Evolutionary conservation across 2,329 filamentous ascomycete genomes (phyloP).

Genomic region (Diaporthe citri): DNA sequence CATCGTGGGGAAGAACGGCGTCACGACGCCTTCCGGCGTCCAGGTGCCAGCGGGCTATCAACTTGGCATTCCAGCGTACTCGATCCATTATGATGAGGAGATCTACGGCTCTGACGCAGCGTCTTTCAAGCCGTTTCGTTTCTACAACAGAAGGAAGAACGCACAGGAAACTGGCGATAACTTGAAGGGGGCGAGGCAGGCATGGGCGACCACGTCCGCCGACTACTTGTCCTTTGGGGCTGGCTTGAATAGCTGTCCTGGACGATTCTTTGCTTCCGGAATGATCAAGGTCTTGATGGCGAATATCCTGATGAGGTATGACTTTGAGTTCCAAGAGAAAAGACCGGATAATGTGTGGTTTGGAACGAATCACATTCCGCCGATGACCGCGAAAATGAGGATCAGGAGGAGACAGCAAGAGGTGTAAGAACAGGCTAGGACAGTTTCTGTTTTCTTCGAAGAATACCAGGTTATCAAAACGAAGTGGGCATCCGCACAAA

Average conservation of each 20-base stretch:
- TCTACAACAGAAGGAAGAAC: conserved; percentile 40
- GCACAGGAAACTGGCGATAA: conserved; percentile 25
- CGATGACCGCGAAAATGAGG: conserved; percentile 47
- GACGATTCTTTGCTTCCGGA: conserved; percentile 54
- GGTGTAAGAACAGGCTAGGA: conserved; percentile 3
- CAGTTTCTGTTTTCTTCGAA: neutral
- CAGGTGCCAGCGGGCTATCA: conserved; percentile 52
- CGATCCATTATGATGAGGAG: conserved; percentile 50
- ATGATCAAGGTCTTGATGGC: conserved; percentile 52
- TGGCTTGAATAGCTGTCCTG: conserved; percentile 55
- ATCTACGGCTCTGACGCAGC: conserved; percentile 48
- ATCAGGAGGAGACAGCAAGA: conserved; percentile 43
- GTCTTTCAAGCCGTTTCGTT: conserved; percentile 54
- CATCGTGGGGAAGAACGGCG: conserved; percentile 50
- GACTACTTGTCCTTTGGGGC: conserved; percentile 53
- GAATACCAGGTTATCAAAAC: conserved; percentile 2
- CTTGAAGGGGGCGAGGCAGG: conserved; percentile 42
- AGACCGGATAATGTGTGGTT: conserved; percentile 51
- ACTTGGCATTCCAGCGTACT: conserved; percentile 53
- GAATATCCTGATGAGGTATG: conserved; percentile 45
- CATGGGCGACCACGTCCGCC: conserved; percentile 48
- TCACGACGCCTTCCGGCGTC: conserved; percentile 50
- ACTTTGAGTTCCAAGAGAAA: conserved; percentile 44
- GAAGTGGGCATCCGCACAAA: neutral
- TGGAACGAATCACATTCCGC: conserved; percentile 46